A percentile compares a stretch with the other conserved stretches of the same genome.
These are phyloP conservation scores for Linum trigynum DNA, from an alignment of 345 rosid genomes.

Conservation along the genomic window DNA sequence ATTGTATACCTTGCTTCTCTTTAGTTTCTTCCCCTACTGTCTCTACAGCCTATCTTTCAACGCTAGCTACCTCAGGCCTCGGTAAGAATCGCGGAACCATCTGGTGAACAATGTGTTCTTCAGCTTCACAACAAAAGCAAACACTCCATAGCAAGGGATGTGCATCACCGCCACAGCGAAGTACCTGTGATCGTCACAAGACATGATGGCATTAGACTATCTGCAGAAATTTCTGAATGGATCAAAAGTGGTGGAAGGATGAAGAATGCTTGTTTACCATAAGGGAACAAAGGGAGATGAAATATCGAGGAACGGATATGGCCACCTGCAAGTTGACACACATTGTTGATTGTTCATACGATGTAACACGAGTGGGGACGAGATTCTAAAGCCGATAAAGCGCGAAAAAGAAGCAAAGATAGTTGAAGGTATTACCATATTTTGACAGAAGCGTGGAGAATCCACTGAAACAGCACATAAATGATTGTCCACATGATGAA, in stretches of 20 bases:
- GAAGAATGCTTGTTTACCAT: constrained; percentile 36
- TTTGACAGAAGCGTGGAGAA: constrained; percentile 55
- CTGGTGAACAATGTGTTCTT: constrained; percentile 47
- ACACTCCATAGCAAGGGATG: constrained; percentile 70
- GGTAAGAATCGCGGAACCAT: constrained; percentile 72
- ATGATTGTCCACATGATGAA: constrained; percentile 73
- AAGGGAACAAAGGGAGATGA: constrained; percentile 78
- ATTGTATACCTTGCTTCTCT: background rate
- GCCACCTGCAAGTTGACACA: constrained; percentile 62
- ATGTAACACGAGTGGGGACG: background rate
- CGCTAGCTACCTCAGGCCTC: constrained; percentile 10
- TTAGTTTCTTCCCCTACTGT: background rate
- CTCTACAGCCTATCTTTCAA: background rate
- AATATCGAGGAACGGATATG: constrained; percentile 89
- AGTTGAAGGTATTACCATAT: constrained; percentile 38
- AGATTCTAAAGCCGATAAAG: constrained; percentile 2
- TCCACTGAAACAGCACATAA: constrained; percentile 85
- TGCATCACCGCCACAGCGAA: constrained; percentile 77
- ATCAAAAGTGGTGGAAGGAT: background rate
- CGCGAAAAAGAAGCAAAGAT: background rate
- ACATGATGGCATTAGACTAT: background rate
- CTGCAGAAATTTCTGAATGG: background rate
- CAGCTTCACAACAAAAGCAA: constrained; percentile 54
- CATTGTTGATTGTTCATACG: background rate
- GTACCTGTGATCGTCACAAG: constrained; percentile 48